phyloP scores from a whole-genome alignment of 2,329 filamentous ascomycete species.

The Arthroderma uncinatum region DNA sequence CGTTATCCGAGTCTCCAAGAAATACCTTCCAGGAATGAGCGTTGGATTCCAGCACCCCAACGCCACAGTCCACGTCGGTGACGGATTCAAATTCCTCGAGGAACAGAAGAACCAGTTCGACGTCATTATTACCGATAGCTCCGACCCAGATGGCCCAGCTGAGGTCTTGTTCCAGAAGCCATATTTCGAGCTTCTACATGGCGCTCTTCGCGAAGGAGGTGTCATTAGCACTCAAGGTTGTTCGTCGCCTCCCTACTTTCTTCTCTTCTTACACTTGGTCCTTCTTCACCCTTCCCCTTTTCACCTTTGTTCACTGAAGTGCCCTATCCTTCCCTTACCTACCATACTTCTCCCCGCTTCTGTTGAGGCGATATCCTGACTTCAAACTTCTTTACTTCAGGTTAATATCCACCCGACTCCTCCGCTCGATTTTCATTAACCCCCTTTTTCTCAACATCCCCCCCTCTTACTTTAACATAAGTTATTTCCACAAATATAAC shows the following conservation, averaged over 20 bases:
- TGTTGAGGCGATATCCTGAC: slow-evolving; percentile 10
- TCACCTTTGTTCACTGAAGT: slow-evolving; percentile 8
- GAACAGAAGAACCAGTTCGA: slow-evolving; percentile 97
- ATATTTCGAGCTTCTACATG: slow-evolving; percentile 89
- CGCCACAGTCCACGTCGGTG: slow-evolving; percentile 81
- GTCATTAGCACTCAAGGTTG: slow-evolving; percentile 99
- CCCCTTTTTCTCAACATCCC: slow-evolving; percentile 16
- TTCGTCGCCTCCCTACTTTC: slow-evolving; percentile 81
- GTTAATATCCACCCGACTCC: slow-evolving; percentile 7
- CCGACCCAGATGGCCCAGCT: slow-evolving; percentile 90
- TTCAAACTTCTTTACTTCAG: slow-evolving; percentile 3
- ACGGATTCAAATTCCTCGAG: slow-evolving; percentile 97
- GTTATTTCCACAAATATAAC: background rate
- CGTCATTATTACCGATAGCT: slow-evolving; percentile 98
- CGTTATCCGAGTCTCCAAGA: slow-evolving; percentile 95
- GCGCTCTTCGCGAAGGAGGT: slow-evolving; percentile 84
- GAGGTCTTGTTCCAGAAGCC: slow-evolving; percentile 97
- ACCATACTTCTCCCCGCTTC: slow-evolving; percentile 4
- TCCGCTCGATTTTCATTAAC: slow-evolving; percentile 21
- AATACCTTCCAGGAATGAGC: slow-evolving; percentile 91
- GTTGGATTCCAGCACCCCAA: slow-evolving; percentile 90
- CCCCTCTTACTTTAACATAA: slow-evolving; percentile 11
- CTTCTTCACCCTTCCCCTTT: slow-evolving; percentile 18
- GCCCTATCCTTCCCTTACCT: slow-evolving; percentile 4
- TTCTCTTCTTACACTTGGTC: slow-evolving; percentile 60